Evolutionary conservation across 805 yeast genomes (phyloP), one percentile per base, ranked within the genome.

Genomic region (Ogataea polymorpha): DNA sequence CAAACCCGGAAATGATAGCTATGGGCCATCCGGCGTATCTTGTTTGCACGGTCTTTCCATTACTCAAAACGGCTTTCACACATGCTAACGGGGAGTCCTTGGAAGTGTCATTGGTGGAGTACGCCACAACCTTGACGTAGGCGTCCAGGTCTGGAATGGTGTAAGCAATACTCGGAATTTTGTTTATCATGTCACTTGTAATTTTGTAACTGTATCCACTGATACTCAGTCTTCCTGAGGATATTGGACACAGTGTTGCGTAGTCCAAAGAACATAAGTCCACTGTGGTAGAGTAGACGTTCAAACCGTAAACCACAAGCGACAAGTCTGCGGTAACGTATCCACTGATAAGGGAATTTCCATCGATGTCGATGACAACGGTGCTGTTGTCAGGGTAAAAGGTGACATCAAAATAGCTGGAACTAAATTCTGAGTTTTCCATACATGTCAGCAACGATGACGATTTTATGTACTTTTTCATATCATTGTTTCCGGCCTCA

Each of bases 71-170:
- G 0, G 97, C 97, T 59, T 85, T 87, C 11, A 93, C 95, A 74
- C 99, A 93, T 3, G 98, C 99, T 44, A 90, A 68, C 3, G 82
- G 74, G 6, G 65, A 62, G 16, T 53, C 36, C 4, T 55, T 65
- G 11, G 61, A 49, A 5, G 74, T 67, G 54, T 76, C 79, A 35
- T 66, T 65, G 12, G 65, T 56, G 23, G 76, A 61, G 59, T 80
- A 79, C 3, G 84, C 83, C 14, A 77, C 62, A 29, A 95, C 90
- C 48, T 81, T 70, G 21, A 90, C 96, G 46, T 85, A 76, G 4
- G 96, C 99, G 58, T 93, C 99, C 51, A 93, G 70, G 63, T 93
- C 96, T 0, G 99, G 99, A 39, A 93, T 75, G 1, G 91, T 80
- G 65, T 80, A 93, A 2, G 96, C 96, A 16, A 93, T 71, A 8